phyloP scores from a whole-genome alignment of 2,329 filamentous ascomycete species.

The Alternaria viburni region DNA sequence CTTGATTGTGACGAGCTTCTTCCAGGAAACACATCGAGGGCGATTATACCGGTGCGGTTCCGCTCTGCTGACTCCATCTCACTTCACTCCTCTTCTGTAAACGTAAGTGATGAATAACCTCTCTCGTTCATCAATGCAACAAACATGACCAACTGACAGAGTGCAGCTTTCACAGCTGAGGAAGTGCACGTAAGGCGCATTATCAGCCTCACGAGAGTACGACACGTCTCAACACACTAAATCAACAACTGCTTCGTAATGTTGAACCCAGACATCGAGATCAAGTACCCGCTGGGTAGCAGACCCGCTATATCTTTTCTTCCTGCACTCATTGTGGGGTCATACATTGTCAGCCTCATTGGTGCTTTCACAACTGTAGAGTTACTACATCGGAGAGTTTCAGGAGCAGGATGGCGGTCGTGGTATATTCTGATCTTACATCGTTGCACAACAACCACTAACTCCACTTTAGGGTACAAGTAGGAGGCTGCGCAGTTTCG shows the following conservation, averaged over 20 bases:
- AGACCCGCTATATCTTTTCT: constrained; percentile 51
- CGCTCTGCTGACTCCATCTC: background rate
- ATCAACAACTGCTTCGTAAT: background rate
- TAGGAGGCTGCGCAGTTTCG: constrained; percentile 50
- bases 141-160: background rate
- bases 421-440: constrained; percentile 36
- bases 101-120: background rate
- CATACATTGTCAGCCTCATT: constrained; percentile 72
- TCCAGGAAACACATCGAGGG: background rate
- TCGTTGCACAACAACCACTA: constrained; percentile 16
- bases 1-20: background rate
- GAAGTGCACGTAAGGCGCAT: background rate
- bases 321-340: constrained; percentile 55
- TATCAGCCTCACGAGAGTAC: background rate
- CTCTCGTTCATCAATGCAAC: background rate
- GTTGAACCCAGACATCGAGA: constrained; percentile 20
- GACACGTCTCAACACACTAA: background rate
- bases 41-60: background rate
- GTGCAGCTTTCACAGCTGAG: background rate
- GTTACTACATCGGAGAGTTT: constrained; percentile 77
- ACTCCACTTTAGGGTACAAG: constrained; percentile 47
- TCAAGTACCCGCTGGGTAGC: constrained; percentile 42
- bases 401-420: constrained; percentile 52
- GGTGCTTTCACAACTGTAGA: constrained; percentile 82
- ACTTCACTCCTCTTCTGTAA: background rate